These are phyloP conservation scores for Ophiocordyceps camponoti-rufipedis DNA, from an alignment of 2,329 filamentous ascomycete genomes.

Conservation along the genomic window DNA sequence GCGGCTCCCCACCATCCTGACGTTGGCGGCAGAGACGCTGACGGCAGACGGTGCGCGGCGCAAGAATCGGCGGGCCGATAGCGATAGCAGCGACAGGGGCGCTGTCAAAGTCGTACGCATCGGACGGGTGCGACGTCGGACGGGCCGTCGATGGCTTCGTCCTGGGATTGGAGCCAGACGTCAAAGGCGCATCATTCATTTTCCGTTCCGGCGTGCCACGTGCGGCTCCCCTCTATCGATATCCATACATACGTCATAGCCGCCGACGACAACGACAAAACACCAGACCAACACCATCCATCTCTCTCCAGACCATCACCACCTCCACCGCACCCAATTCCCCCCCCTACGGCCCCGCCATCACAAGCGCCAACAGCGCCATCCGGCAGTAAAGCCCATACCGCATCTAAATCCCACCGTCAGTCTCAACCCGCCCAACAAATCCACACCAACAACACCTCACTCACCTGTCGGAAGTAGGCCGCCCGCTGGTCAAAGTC, in stretches of 20 bases:
- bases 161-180: too few relatives aligned
- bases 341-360: constrained; percentile 24
- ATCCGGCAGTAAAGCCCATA: constrained; percentile 97
- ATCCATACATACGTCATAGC: not conserved
- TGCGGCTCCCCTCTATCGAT: not conserved
- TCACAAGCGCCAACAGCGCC: constrained; percentile 86
- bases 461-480: constrained; percentile 96
- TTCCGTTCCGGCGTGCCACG: too few relatives aligned
- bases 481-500: constrained; percentile 94
- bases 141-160: too few relatives aligned
- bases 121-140: too few relatives aligned
- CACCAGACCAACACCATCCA: not conserved
- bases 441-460: not conserved
- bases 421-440: constrained; percentile 20
- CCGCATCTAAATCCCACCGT: constrained; percentile 50
- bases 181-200: too few relatives aligned
- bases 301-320: not conserved
- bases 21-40: too few relatives aligned
- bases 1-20: too few relatives aligned
- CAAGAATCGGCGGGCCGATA: too few relatives aligned
- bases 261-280: not conserved
- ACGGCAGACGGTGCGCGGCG: too few relatives aligned
- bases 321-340: not conserved
- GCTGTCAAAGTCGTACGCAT: too few relatives aligned
- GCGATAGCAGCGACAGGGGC: too few relatives aligned